Conservation (phyloP, 495 filamentous ascomycete genomes). For the Hypoxylon crocopeplum region DNA sequence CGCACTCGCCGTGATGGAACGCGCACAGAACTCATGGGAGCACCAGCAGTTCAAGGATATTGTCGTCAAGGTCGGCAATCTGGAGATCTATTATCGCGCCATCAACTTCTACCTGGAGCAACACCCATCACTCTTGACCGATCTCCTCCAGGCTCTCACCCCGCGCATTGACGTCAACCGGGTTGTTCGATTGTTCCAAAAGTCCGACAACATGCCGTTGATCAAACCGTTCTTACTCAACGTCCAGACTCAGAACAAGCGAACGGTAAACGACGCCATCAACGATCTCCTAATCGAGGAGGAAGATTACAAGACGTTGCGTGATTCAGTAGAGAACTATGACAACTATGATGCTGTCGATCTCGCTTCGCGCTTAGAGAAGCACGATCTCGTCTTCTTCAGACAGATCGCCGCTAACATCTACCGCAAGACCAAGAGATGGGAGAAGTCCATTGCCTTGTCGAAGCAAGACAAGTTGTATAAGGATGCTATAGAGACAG, state of each 20-base stretch:
- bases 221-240: conserved; percentile 99
- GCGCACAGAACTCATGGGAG: conserved; percentile 97
- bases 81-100: conserved; percentile 98
- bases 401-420: conserved; percentile 97
- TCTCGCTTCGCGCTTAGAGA: conserved; percentile 92
- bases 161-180: conserved; percentile 96
- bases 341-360: conserved; percentile 98
- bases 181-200: conserved; percentile 97
- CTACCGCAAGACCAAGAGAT: conserved; percentile 99
- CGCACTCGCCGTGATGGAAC: conserved; percentile 98
- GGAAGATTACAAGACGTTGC: conserved; percentile 98
- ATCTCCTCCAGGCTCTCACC: conserved; percentile 90
- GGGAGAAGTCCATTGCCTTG: conserved; percentile 98
- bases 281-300: conserved; percentile 98
- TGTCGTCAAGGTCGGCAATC: conserved; percentile 94
- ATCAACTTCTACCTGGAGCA: conserved; percentile 98
- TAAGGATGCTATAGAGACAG: conserved; percentile 99
- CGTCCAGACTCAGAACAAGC: conserved; percentile 97
- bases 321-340: conserved; percentile 97
- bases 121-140: conserved; percentile 92
- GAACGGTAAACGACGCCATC: conserved; percentile 95
- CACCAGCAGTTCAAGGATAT: conserved; percentile 99
- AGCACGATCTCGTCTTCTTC: conserved; percentile 99
- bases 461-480: conserved; percentile 99
- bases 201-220: conserved; percentile 96